These are phyloP conservation scores for Nemania diffusa DNA, from an alignment of 2,329 filamentous ascomycete genomes.

Conservation along the genomic window DNA sequence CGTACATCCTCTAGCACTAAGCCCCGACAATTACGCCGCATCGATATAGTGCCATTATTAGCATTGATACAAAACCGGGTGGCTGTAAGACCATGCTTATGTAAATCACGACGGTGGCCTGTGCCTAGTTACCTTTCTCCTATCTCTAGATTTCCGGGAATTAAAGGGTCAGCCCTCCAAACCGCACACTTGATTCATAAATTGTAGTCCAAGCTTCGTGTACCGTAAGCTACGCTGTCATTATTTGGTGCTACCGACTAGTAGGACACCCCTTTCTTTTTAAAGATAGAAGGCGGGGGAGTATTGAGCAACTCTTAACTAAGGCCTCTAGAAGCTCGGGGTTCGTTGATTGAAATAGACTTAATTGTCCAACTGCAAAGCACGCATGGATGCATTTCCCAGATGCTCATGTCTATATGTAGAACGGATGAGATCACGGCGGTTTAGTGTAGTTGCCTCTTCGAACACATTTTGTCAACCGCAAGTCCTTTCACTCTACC, in stretches of 20 bases:
- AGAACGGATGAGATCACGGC: background rate
- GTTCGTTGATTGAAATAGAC: background rate
- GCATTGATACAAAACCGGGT: background rate
- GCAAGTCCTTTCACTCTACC: background rate
- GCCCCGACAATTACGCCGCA: background rate
- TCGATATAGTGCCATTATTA: background rate
- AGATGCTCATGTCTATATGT: background rate
- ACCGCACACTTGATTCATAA: background rate
- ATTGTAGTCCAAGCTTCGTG: background rate
- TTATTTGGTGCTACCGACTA: no score
- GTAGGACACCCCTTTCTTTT: no score
- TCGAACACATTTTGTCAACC: background rate
- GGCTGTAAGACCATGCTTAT: background rate
- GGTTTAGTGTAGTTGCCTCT: background rate
- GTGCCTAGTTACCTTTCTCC: background rate
- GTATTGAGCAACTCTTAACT: no score
- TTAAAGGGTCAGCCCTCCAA: background rate
- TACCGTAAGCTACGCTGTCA: no score
- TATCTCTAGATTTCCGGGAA: background rate
- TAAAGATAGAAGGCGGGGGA: no score
- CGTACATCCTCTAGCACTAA: background rate
- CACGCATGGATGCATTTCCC: background rate
- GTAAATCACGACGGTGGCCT: background rate
- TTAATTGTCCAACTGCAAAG: background rate
- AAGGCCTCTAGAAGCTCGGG: background rate